Evolutionary conservation across 2,329 filamentous ascomycete species (phyloP), one percentile per base, ranked within the genome.

Genomic region (Neurospora crassa): DNA sequence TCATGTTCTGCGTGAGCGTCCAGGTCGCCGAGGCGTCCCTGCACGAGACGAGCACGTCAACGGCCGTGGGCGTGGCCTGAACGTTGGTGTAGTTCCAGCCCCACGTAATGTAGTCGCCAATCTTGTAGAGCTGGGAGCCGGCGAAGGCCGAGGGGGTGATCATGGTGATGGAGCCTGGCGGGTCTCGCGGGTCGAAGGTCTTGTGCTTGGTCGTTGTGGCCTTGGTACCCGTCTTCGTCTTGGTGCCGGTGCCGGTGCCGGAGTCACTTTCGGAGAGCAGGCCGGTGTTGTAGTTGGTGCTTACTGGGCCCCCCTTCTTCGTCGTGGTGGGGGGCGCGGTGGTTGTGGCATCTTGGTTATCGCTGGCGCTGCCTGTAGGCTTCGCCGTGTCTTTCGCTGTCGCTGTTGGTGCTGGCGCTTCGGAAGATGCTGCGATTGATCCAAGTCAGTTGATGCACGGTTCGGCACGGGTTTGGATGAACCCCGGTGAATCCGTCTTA

Each of bases 31-130:
- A 79, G 67, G 83, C 85, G 8, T 78, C 78, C 53, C 84, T 85
- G 81, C 86, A 89, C 74, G 86, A 87, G 42, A 88, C 82, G 71
- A 89, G 78, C 16, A 91, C 82, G 74, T 91, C 87, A 71, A 91
- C 77, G 53, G 87, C 88, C 3, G 86, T 88, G 1, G 89, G 89
- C 1, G 83, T 86, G 37, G 81, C 87, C 70, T 84, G 82, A 40
- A 91, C 79, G 67, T 85, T 85, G 3, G 89, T 91, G 81, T 90
- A 91, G 80, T 90, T 90, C 88, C 88, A 91, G 67, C 80, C 84
- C 79, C 87, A 88, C 16, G 87, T 90, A 63, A 90, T 81, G 67
- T 82, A 82, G 76, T 89, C 84, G 73, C 87, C 86, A 73, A 90
- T 88, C 77, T 88, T 88, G 83, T 87, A 90, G 53, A 89, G 82